phyloP scores from a whole-genome alignment of 768 basidiomycete genomes.

The Trametes cubensis region DNA sequence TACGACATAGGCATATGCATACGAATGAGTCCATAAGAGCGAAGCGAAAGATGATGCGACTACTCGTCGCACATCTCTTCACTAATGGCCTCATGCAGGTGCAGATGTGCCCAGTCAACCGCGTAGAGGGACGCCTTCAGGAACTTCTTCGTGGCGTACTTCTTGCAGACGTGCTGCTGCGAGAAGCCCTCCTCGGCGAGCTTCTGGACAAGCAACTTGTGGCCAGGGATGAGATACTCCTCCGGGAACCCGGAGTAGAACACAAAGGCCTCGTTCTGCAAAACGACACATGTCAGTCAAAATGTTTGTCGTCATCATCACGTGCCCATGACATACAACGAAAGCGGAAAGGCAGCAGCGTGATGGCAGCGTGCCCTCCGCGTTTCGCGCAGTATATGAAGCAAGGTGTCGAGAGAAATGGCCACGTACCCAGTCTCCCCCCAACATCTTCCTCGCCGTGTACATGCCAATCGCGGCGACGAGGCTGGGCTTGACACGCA shows the following conservation, averaged over 20 bases:
- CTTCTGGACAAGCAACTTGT: slow-evolving; percentile 80
- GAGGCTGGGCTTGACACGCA: slow-evolving; percentile 91
- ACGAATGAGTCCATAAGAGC: slow-evolving; percentile 10
- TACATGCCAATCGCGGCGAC: slow-evolving; percentile 98
- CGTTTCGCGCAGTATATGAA: slow-evolving; percentile 22
- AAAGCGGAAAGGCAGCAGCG: slow-evolving; percentile 22
- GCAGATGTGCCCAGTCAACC: slow-evolving; percentile 68
- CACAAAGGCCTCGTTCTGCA: slow-evolving; percentile 85
- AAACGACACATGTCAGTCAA: slow-evolving; percentile 25
- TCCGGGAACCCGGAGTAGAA: slow-evolving; percentile 93
- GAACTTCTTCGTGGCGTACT: slow-evolving; percentile 98
- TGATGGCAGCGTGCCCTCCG: slow-evolving; percentile 20
- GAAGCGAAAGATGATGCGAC: slow-evolving; percentile 23
- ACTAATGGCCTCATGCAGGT: slow-evolving; percentile 40
- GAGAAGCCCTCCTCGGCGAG: slow-evolving; percentile 78
- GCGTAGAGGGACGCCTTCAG: slow-evolving; percentile 86
- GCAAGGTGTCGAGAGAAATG: slow-evolving; percentile 20
- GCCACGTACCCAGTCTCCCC: slow-evolving; percentile 89
- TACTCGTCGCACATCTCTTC: slow-evolving; percentile 52
- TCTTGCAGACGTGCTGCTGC: slow-evolving; percentile 89
- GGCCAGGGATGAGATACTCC: slow-evolving; percentile 81
- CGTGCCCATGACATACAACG: slow-evolving; percentile 23
- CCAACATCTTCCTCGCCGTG: slow-evolving; percentile 90
- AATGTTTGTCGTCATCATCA: slow-evolving; percentile 35
- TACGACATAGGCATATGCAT: slow-evolving; percentile 26